Base-by-base conservation (phyloP, 2,329 filamentous ascomycete species). In the Eurotiales sp. region DNA sequence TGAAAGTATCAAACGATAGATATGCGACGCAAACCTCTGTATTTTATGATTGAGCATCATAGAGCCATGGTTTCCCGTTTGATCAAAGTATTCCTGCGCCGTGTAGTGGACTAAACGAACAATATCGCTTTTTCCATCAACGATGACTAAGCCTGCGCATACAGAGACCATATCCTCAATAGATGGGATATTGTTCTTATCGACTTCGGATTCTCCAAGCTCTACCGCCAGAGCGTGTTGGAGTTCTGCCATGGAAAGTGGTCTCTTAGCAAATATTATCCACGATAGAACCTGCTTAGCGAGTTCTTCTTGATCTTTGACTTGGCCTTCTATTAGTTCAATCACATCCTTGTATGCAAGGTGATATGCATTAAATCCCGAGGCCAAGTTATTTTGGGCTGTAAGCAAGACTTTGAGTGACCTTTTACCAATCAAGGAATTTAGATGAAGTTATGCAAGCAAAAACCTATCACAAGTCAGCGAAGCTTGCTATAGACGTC, bases 41-140 rank as follows among this genome's bases (percentile, higher is more conserved):
- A 8, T 10, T 27, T 27, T 5, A 10, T 0, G 1, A 8, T 12
- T 72, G 51, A 0, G 62, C 63, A 23, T 59, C 17, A 0, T 61
- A 62, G 47, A 76, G 67, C 60, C 66, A 71, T 41, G n/a, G 0
- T 10, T 32, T 8, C 51, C 40, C 1, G 55, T 68, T 12, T 52
- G 39, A 17, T 71, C 61, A 36, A 78, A 68, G 56, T 74, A 78
- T 39, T 77, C 66, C 41, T 77, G 70, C 1, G 73, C 64, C 0
- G 76, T 77, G 49, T 74, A 73, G 54, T 78, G 74, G 2, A 76
- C 70, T 0, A 77, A 53, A 2, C 72, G 64, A 6, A 77, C 59
- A 19, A 70, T 59, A 17, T 61, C 40, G 41, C 63, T 76, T 36
- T 70, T 55, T 41, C 68, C 52, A 30, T 77, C 72, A 2, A 74